Evolutionary conservation across 768 basidiomycete genomes (phyloP), one percentile per base, ranked within the genome.

Genomic region (Rhizopogon vulgaris): DNA sequence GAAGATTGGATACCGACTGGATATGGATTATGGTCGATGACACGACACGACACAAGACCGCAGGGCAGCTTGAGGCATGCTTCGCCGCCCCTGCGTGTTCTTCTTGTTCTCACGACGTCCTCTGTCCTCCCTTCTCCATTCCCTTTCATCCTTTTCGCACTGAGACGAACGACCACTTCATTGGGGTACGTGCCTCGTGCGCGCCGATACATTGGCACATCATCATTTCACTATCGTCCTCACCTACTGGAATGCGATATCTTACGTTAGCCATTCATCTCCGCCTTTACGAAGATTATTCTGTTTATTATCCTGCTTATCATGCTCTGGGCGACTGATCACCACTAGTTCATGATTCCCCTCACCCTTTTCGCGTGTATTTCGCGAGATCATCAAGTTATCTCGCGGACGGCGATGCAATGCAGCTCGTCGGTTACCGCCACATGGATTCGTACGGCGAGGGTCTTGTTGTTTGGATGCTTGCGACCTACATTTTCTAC

Each of bases 121-220:
- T 71, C 56, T 70, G 63, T 66, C 58, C 60, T 63, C 59, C 63
- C 65, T 63, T 65, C 77, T 76, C 80, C 77, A 64, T 55, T 73
- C 78, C 73, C 57, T 63, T 71, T 79, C 69, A 64, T 73, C 78
- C 83, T 73, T 78, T 69, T 61, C 63, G 62, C 67, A 77, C 79
- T 82, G 67, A 78, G 75, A 78, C 78, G 83, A 50, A 84, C 83
- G 84, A 86, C 83, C 85, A 79, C 85, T 87, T 88, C 52, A 67
- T 61, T 87, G 87, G 78, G 85, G 85, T 81, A 74, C 81, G 84
- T 83, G 77, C 78, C 78, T 84, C 83, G 82, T 75, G 75, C 76
- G 72, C 73, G 83, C 85, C 85, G 71, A 89, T 64, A 87, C 87
- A 84, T 74, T 65, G 85, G 85, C 82, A 66, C 63, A 52, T 78